A percentile compares a stretch with the other conserved stretches of the same genome.
These are phyloP conservation scores for Eucalyptus albens DNA, from an alignment of 345 rosid genomes.

Conservation along the genomic window DNA sequence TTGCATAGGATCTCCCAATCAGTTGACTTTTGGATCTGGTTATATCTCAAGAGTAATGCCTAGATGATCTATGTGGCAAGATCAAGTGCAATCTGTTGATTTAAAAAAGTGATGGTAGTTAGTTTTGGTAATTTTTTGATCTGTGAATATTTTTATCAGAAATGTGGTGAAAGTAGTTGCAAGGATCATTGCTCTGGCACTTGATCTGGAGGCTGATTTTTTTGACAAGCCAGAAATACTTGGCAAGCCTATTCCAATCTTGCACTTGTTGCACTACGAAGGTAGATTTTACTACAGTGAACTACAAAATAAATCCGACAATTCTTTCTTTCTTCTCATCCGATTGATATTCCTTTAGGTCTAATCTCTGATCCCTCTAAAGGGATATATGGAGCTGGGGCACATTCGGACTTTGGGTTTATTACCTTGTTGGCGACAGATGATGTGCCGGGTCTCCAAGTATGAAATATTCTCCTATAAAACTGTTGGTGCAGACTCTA, in stretches of 20 bases:
- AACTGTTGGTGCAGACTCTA: not conserved
- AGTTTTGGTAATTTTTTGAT: not conserved
- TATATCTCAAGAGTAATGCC: not conserved
- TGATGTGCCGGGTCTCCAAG: constrained; percentile 63
- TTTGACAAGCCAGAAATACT: constrained; percentile 68
- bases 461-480: not conserved
- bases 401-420: constrained; percentile 83
- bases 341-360: not conserved
- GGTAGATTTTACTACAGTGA: constrained; percentile 1
- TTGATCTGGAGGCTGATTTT: constrained; percentile 54
- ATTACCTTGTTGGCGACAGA: constrained; percentile 77
- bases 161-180: constrained; percentile 46
- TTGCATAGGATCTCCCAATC: not conserved
- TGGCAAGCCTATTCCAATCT: constrained; percentile 45
- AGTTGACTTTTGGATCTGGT: not conserved
- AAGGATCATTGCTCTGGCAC: constrained; percentile 63
- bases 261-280: constrained; percentile 65
- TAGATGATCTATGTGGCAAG: not conserved
- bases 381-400: constrained; percentile 80
- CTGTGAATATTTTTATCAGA: not conserved
- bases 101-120: not conserved
- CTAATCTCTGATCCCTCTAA: constrained; percentile 51
- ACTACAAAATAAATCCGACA: not conserved
- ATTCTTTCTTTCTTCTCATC: not conserved
- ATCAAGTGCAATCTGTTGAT: not conserved